Conservation (phyloP, 306 rosid genomes). For the Glycyrrhiza uralensis region DNA sequence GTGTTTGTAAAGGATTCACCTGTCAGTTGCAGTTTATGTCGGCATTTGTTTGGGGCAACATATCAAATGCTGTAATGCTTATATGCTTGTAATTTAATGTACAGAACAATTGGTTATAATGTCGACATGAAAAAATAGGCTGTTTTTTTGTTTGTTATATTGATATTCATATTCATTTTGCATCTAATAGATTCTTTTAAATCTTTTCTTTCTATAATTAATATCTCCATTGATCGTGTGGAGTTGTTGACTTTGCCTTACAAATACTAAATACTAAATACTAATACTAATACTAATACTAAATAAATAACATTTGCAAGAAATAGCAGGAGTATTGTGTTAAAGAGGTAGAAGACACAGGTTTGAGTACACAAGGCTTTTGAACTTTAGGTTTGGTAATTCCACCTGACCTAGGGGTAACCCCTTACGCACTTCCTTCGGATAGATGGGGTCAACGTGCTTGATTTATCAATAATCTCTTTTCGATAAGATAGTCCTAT, state of each 20-base stretch:
- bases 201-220: conserved; percentile 31
- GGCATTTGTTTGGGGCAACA: conserved; percentile 45
- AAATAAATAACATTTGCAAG: neutral
- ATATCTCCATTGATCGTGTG: neutral
- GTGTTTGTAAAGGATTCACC: conserved; percentile 53
- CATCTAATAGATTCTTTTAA: conserved; percentile 38
- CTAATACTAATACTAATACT: too few species aligned
- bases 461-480: too few species aligned
- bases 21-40: conserved; percentile 31
- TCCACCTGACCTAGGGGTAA: too few species aligned
- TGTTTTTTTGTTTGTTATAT: conserved; percentile 37
- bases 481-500: neutral
- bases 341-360: neutral
- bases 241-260: neutral
- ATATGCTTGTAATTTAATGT: conserved; percentile 57
- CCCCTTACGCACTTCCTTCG: too few species aligned
- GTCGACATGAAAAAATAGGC: conserved; percentile 36
- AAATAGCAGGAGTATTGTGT: too few species aligned
- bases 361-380: neutral
- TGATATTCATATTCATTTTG: conserved; percentile 32
- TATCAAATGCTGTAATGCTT: conserved; percentile 30
- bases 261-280: too few species aligned
- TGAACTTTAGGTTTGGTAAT: neutral
- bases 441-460: neutral
- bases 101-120: conserved; percentile 49